These are phyloP conservation scores for Lichtheimia hyalospora DNA, from an alignment of 371 early-diverging fungal species.

Conservation along the genomic window DNA sequence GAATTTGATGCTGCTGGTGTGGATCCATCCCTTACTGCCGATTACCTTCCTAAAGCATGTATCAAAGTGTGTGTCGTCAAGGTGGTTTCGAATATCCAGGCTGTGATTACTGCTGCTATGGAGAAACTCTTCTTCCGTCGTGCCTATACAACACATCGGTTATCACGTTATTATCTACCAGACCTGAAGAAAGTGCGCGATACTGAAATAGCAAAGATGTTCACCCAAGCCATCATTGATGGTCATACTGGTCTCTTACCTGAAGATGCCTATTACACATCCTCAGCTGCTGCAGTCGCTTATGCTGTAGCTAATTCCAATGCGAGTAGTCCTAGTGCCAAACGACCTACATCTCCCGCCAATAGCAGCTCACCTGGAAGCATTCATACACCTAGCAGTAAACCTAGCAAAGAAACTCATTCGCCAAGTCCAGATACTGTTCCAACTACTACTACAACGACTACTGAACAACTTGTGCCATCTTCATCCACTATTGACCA, in stretches of 20 bases:
- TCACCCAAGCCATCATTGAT: constrained; percentile 13
- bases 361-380: no score
- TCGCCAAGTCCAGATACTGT: neutral
- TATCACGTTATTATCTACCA: constrained; percentile 2
- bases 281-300: neutral
- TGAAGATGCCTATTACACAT: neutral
- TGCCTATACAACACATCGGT: constrained; percentile 33
- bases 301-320: neutral
- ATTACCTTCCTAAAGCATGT: constrained; percentile 43
- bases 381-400: no score
- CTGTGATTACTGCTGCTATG: constrained; percentile 28
- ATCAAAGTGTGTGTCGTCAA: constrained; percentile 30
- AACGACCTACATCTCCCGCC: neutral
- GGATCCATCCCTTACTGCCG: constrained; percentile 14
- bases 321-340: neutral
- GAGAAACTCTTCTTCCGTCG: constrained; percentile 33
- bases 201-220: constrained; percentile 19
- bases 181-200: constrained; percentile 32
- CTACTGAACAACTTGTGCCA: no score
- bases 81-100: constrained; percentile 23
- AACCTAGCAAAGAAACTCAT: neutral
- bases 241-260: neutral
- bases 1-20: constrained; percentile 24
- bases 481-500: neutral
- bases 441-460: no score